phyloP scores from a whole-genome alignment of 257 asterid genomes.

The Datura wrightii region DNA sequence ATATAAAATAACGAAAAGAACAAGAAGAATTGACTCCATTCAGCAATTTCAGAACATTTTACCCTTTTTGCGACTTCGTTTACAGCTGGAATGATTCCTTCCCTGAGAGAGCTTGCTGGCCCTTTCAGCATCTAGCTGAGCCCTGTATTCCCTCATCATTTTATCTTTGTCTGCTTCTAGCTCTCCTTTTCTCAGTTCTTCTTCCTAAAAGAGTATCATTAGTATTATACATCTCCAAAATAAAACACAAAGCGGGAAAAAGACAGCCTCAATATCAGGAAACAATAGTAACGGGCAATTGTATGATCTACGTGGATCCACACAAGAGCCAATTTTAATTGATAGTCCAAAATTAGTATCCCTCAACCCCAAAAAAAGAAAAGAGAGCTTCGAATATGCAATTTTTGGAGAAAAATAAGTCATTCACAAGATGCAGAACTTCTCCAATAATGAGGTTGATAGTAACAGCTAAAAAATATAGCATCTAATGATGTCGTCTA shows the following conservation, averaged over 20 bases:
- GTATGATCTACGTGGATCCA: background rate
- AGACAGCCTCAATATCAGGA: conserved; percentile 3
- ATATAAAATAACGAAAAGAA: conserved; percentile 7
- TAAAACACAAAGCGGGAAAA: background rate
- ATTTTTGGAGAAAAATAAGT: background rate
- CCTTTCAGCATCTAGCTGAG: conserved; percentile 98
- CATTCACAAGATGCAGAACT: background rate
- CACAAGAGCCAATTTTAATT: background rate
- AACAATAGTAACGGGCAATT: background rate
- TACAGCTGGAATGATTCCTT: conserved; percentile 81
- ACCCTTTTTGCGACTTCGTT: conserved; percentile 75
- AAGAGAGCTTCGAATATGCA: background rate
- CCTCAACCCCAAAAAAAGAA: background rate
- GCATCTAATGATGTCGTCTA: background rate
- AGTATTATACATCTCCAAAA: conserved; percentile 35
- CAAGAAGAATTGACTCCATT: background rate
- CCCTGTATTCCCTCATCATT: conserved; percentile 98
- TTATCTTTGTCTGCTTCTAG: conserved; percentile 97
- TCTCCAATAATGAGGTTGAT: background rate
- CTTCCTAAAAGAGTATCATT: conserved; percentile 78
- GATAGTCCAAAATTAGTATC: background rate
- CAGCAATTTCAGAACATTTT: conserved; percentile 34
- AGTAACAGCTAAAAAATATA: conserved; percentile 18
- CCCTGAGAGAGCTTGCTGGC: conserved; percentile 83
- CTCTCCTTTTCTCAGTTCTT: conserved; percentile 95